A percentile compares a stretch with the other conserved stretches of the same genome.
Evolutionary conservation across 805 yeast species (phyloP).

Genomic region (Suhomyces faveliae): DNA sequence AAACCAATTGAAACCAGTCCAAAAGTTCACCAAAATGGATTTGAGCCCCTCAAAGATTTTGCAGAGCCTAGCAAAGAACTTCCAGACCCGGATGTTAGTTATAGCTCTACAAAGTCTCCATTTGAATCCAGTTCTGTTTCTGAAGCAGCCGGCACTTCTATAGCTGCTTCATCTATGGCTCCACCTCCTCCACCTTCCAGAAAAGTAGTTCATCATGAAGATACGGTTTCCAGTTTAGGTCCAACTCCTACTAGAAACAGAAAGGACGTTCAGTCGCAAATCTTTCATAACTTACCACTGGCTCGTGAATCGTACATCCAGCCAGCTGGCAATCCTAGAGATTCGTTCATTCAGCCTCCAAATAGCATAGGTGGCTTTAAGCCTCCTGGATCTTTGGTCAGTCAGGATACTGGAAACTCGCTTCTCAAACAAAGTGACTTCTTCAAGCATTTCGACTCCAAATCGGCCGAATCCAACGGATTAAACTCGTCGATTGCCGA

Average conservation of each 20-base stretch:
- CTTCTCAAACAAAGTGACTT: slow-evolving; percentile 49
- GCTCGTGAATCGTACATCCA: slow-evolving; percentile 33
- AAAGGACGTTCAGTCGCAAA: slow-evolving; percentile 45
- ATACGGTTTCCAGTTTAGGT: background rate
- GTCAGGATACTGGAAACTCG: slow-evolving; percentile 43
- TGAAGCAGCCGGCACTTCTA: slow-evolving; percentile 2
- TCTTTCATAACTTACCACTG: slow-evolving; percentile 45
- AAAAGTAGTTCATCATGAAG: slow-evolving; percentile 38
- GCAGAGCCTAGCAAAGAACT: no score
- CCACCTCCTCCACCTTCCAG: slow-evolving; percentile 58
- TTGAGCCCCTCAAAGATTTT: no score
- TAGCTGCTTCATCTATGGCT: background rate
- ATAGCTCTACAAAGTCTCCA: slow-evolving; percentile 1
- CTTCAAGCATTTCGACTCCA: slow-evolving; percentile 33
- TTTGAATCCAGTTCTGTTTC: slow-evolving; percentile 4
- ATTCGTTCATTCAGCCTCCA: slow-evolving; percentile 20
- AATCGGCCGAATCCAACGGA: slow-evolving; percentile 39
- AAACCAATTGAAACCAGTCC: slow-evolving; percentile 32
- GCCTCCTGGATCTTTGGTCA: slow-evolving; percentile 19
- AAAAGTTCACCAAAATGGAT: slow-evolving; percentile 3
- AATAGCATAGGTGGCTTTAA: background rate
- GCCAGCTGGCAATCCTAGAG: slow-evolving; percentile 29
- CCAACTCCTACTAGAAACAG: slow-evolving; percentile 25
- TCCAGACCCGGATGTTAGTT: slow-evolving; percentile 9
- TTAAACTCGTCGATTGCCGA: slow-evolving; percentile 86